Base-by-base conservation (phyloP, 1,284 basidiomycete genomes). In the Takashimella tepidaria region DNA sequence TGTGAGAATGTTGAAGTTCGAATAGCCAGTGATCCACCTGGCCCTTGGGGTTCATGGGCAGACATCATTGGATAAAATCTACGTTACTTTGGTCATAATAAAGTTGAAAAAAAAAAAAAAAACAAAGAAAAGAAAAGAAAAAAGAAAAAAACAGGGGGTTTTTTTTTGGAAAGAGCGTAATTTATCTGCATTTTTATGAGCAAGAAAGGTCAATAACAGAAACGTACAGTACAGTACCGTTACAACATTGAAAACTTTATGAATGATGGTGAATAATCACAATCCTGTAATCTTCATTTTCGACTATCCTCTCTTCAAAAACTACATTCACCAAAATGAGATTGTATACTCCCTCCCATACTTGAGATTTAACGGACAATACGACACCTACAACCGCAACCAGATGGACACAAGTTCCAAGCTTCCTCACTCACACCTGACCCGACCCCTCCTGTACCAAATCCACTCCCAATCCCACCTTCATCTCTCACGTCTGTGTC, bases 1-100 rank as follows among this genome's bases (percentile, higher is more conserved):
- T 75, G 73, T 48, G 72, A 74, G 64, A 76, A 75, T 54, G 70
- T 77, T 19, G 76, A 77, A 56, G 45, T 77, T 19, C 56, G 74
- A 22, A 46, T 58, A 22, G 54, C 59, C 31, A 60, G 54, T 11
- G 58, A 54, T 27, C 57, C 41, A 11, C 54, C 53, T 41, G 47
- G 58, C 41, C 50, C 58, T 27, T 75, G 74, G 74, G 72, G 72
- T n/a, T 27, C 55, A 16, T 75, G 74, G 74, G 50, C 51, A 12
- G 60, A 62, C 2, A 55, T 73, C 6, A 60, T 74, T 3, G 63
- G 54, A 43, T 51, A 24, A 49, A 31, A 50, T 27, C 41, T 50
- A 52, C 47, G 25, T 73, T 68, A 68, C 73, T 8, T 54, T 41
- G 8, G 73, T 72, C n/a, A 76, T 48, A 52, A 65, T 61, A 3